Base-by-base conservation (phyloP, 495 filamentous ascomycete species). In the Penicillium verhagenii region DNA sequence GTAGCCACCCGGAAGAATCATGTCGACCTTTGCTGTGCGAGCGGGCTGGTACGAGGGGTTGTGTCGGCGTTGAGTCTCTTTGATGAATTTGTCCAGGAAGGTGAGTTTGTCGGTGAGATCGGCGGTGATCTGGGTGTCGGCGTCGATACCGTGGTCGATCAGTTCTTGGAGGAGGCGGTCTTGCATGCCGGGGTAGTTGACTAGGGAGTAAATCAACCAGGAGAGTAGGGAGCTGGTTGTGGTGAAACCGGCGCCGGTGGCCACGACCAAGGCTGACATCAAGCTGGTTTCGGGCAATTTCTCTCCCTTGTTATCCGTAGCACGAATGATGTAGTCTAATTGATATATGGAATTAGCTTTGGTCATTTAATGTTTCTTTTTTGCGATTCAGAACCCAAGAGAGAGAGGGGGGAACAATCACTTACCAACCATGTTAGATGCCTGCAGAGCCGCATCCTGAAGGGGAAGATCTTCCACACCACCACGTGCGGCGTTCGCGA, bases 1-100 rank as follows among this genome's bases (percentile, higher is more conserved):
- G 67, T 81, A 84, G 0, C 81, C 80, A 6, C 81, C 80, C 0
- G 81, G 81, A 0, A 84, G 60, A 25, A 83, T 65, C 9, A 79
- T 57, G 49, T 81, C 78, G 2, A 61, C 61, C 52, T 75, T 76
- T 11, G 79, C 65, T 3, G 72, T 83, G 38, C 81, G 75, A 13
- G 64, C 79, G 1, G 81, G 73, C 53, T 84, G 80, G 66, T 74
- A 84, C 18, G 71, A 75, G 0, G 81, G 72, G 59, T 78, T 82
- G 66, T 84, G 80, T 4, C 72, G 66, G 3, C 81, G 72, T 51
- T 81, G 81, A 10, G 72, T 76, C 57, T 83, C 81, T 61, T 84
- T 82, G 70, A 84, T 66, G 60, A 72, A 81, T 18, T 71, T 72
- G 53, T 81, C 81, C 29, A 82, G 66, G 58, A 75, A 81, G 4